Evolutionary conservation across 2,329 filamentous ascomycete species (phyloP).

Genomic region (Beauveria sp.): DNA sequence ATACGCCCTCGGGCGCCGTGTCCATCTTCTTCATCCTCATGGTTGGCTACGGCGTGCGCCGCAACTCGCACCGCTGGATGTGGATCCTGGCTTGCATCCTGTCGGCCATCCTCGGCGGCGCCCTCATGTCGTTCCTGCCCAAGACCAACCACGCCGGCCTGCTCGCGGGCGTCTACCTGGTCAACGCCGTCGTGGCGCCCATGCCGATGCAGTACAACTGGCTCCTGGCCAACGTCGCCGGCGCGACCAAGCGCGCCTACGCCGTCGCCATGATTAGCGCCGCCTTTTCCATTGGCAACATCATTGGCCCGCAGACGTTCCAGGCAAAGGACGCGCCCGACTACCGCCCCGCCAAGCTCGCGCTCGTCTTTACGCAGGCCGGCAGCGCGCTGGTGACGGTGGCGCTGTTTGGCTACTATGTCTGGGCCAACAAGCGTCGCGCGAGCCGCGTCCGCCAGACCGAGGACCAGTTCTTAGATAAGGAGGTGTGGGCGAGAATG

Average conservation of each 20-base stretch:
- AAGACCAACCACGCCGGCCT: conserved; percentile 36
- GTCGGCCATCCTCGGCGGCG: conserved; percentile 41
- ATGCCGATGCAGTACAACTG: conserved; percentile 34
- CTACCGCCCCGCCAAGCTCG: conserved; percentile 29
- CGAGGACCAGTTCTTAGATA: conserved; percentile 35
- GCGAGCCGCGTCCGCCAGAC: conserved; percentile 22
- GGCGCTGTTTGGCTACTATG: conserved; percentile 37
- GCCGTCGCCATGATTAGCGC: conserved; percentile 7
- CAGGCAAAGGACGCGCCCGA: conserved; percentile 26
- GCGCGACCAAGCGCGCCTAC: conserved; percentile 11
- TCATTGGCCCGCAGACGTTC: conserved; percentile 31
- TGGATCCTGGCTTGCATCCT: conserved; percentile 35
- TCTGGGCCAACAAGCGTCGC: conserved; percentile 38
- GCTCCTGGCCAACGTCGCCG: conserved; percentile 40
- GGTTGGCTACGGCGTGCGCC: conserved; percentile 30
- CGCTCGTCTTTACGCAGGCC: conserved; percentile 7
- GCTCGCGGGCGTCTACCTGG: conserved; percentile 42
- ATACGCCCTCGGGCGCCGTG: conserved; percentile 9
- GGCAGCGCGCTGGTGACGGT: conserved; percentile 1
- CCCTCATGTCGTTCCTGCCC: conserved; percentile 47
- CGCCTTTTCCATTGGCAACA: conserved; percentile 28
- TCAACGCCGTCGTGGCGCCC: conserved; percentile 41
- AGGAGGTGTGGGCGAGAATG: conserved; percentile 38
- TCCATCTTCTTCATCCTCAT: conserved; percentile 20
- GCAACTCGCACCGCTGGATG: conserved; percentile 30